A percentile compares a stretch with the other conserved stretches of the same genome.
phyloP scores from a whole-genome alignment of 306 rosid genomes.

The Begonia fuchsioides region DNA sequence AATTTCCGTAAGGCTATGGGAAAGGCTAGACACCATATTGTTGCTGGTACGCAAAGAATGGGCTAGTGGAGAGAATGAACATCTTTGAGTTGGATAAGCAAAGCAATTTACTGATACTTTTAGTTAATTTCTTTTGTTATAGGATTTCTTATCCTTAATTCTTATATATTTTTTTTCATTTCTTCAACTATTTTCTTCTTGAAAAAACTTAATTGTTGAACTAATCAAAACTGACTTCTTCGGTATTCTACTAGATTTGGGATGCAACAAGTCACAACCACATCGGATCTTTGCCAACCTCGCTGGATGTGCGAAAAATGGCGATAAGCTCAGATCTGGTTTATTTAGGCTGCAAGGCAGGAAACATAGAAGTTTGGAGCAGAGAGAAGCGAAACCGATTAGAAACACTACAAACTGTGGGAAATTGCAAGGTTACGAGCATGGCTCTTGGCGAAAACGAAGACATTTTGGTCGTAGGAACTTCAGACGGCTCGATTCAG shows the following conservation, averaged over 20 bases:
- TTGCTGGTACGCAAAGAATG: too few species aligned
- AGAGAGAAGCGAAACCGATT: slow-evolving; percentile 44
- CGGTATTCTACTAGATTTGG: slow-evolving; percentile 35
- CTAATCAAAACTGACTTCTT: not conserved
- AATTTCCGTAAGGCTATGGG: too few species aligned
- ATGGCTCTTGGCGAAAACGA: slow-evolving; percentile 55
- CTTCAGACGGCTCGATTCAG: slow-evolving; percentile 81
- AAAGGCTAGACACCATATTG: too few species aligned
- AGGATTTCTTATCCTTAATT: too few species aligned
- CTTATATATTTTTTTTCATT: not conserved
- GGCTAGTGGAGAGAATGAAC: too few species aligned
- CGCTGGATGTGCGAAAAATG: slow-evolving; percentile 64
- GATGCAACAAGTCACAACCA: slow-evolving; percentile 37
- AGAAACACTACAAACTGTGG: slow-evolving; percentile 44
- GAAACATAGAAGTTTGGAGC: slow-evolving; percentile 67
- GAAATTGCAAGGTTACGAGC: slow-evolving; percentile 51
- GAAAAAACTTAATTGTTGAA: not conserved
- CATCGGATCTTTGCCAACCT: slow-evolving; percentile 48
- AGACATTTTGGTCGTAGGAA: slow-evolving; percentile 64
- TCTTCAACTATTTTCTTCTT: not conserved
- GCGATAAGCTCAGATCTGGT: slow-evolving; percentile 61
- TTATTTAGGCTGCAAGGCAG: slow-evolving; percentile 80
- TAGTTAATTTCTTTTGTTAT: too few species aligned
- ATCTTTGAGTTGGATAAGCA: too few species aligned
- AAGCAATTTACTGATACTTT: too few species aligned